Percentiles rank a stretch among this genome's conserved stretches.
Conservation (phyloP, 768 basidiomycete species). For the Tricholoma matsutake region DNA sequence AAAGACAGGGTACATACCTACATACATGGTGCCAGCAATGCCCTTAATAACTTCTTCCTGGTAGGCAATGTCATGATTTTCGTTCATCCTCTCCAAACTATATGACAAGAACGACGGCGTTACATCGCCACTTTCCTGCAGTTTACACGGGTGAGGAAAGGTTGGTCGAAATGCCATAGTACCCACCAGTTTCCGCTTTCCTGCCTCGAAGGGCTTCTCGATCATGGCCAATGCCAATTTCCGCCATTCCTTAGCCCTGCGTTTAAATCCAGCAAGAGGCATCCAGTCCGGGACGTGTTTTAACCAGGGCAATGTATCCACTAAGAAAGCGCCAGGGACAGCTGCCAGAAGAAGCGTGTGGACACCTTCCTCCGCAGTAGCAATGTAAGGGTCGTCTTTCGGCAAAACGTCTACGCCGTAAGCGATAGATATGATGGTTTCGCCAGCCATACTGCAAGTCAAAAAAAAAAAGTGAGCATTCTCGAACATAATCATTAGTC, state of each 20-base stretch:
- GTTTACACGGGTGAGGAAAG: background rate
- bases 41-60: conserved; percentile 21
- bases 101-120: conserved; percentile 20
- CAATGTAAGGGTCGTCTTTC: conserved; percentile 23
- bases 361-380: conserved; percentile 27
- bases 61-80: conserved; percentile 9
- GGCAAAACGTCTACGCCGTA: conserved; percentile 8
- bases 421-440: conserved; percentile 22
- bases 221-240: background rate
- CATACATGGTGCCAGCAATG: conserved; percentile 25
- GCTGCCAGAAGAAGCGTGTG: conserved; percentile 12
- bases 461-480: too few species aligned
- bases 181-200: conserved; percentile 16
- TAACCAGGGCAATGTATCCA: conserved; percentile 29
- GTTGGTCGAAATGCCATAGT: background rate
- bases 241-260: background rate
- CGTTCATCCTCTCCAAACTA: conserved; percentile 19
- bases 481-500: too few species aligned
- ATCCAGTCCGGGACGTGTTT: conserved; percentile 35
- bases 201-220: conserved; percentile 20
- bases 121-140: conserved; percentile 16
- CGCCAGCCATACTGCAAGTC: conserved; percentile 19
- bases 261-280: conserved; percentile 25
- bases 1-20: conserved; percentile 15
- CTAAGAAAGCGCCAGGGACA: too few species aligned